Evolutionary conservation across 2,329 filamentous ascomycete species (phyloP), one percentile per base, ranked within the genome.

Genomic region (Ceratocystis smalleyi): DNA sequence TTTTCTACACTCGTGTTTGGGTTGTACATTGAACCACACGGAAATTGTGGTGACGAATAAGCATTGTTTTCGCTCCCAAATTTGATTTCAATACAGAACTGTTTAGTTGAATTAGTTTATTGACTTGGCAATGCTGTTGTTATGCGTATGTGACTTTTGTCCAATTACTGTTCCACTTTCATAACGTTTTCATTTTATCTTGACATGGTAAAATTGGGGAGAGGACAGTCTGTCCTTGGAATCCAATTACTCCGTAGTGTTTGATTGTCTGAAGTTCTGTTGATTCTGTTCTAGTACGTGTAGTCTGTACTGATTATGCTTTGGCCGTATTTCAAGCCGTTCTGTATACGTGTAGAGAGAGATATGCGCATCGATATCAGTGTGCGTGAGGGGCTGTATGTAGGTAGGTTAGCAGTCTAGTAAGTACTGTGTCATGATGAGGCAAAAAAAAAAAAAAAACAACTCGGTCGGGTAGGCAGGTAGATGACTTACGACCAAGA

Each of bases 11-110:
- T 79, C 72, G 71, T 72, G 78, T 81, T 78, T 75, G 80, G 83
- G 82, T 83, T 86, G 83, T 86, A 86, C 82, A 86, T 84, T 86
- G 85, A 83, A 81, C 80, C 79, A 43, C 81, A 82, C 80, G 82
- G 80, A 79, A 78, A 82, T 78, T 81, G 65, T 64, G 65, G 80
- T 82, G 76, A 83, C 77, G 81, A 83, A 83, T 81, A 77, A 81
- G 78, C 80, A 78, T 75, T 62, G 65, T 62, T 66, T 66, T 64
- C 62, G 62, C 65, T 62, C 65, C 65, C 62, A 47, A 62, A 59
- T 62, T 64, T 64, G 63, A 61, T 45, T 51, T 64, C 59, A 64
- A 64, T 61, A 64, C 43, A 64, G 19, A 57, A 57, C 27, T 57
- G 54, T 57, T 57, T 57, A 57, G 40, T 43, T 54, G 17, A 12